phyloP scores from a whole-genome alignment of 495 filamentous ascomycete species.

The Oleoguttula mirabilis region DNA sequence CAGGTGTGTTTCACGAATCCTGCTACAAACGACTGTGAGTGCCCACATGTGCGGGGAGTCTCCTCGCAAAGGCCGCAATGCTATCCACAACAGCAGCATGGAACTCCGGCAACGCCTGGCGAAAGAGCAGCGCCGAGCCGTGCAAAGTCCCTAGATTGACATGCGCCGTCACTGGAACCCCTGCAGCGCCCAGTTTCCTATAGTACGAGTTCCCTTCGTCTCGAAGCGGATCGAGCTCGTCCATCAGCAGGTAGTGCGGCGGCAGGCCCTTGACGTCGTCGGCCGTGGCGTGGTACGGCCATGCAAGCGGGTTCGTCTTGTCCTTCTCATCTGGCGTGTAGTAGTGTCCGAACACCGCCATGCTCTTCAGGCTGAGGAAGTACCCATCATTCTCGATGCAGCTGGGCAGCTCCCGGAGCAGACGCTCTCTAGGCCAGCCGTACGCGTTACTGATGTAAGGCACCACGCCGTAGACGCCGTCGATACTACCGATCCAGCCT shows the following conservation, averaged over 20 bases:
- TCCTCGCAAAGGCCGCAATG: constrained; percentile 7
- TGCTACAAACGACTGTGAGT: no score
- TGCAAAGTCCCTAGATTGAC: constrained; percentile 20
- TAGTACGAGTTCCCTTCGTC: constrained; percentile 16
- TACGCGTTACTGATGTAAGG: constrained; percentile 17
- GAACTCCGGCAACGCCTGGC: constrained; percentile 11
- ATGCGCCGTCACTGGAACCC: constrained; percentile 5
- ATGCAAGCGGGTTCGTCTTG: constrained; percentile 15
- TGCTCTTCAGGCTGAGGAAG: constrained; percentile 6
- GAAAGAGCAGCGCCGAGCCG: constrained; percentile 10
- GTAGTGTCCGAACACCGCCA: constrained; percentile 2
- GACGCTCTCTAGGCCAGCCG: constrained; percentile 6
- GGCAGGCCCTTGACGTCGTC: constrained; percentile 18
- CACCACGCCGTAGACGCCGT: constrained; percentile 13
- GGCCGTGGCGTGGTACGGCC: constrained; percentile 18
- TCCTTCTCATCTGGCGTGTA: constrained; percentile 14
- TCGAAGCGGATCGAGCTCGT: constrained; percentile 19
- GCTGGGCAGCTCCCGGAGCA: constrained; percentile 16
- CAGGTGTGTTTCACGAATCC: no score
- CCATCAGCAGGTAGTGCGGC: constrained; percentile 10
- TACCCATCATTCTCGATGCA: constrained; percentile 16
- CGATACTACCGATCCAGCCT: constrained; percentile 11
- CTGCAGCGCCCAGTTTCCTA: constrained; percentile 11
- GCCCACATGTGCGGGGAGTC: background rate
- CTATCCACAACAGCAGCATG: background rate